Conservation (phyloP, 2,329 filamentous ascomycete species). For the Berkeleyomyces basicola region DNA sequence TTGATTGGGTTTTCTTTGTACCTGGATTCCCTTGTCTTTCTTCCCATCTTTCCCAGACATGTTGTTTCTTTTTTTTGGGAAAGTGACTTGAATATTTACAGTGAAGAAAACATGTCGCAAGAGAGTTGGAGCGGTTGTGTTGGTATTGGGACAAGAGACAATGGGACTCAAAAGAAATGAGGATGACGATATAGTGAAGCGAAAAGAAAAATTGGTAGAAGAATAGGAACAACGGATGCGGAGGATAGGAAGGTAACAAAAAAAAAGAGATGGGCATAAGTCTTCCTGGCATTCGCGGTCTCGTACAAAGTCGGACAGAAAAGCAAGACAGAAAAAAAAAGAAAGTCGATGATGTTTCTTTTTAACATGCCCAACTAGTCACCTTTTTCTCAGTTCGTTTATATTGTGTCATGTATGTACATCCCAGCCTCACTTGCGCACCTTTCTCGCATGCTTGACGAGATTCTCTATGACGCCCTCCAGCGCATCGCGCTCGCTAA, state of each 20-base stretch:
- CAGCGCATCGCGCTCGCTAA: slow-evolving; percentile 83
- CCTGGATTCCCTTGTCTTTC: background rate
- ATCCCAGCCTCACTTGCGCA: slow-evolving; percentile 44
- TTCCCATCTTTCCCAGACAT: background rate
- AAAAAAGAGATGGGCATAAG: background rate
- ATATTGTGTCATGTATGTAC: background rate
- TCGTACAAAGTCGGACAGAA: background rate
- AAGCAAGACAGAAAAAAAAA: background rate
- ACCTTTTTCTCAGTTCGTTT: background rate
- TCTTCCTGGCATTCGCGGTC: no score
- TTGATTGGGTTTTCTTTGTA: no score
- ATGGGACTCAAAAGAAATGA: no score
- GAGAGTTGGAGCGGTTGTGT: no score
- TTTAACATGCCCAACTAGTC: background rate
- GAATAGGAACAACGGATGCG: background rate
- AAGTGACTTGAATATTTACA: background rate
- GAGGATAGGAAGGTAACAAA: background rate
- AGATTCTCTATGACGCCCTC: slow-evolving; percentile 95
- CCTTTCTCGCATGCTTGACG: slow-evolving; percentile 76
- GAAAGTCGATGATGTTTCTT: background rate
- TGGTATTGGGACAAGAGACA: no score
- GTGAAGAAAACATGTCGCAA: background rate
- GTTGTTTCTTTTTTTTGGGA: background rate
- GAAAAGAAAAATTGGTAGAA: background rate
- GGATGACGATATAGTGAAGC: no score